Evolutionary conservation across 1,284 basidiomycete genomes (phyloP).

Genomic region (Melampsora larici-populina): DNA sequence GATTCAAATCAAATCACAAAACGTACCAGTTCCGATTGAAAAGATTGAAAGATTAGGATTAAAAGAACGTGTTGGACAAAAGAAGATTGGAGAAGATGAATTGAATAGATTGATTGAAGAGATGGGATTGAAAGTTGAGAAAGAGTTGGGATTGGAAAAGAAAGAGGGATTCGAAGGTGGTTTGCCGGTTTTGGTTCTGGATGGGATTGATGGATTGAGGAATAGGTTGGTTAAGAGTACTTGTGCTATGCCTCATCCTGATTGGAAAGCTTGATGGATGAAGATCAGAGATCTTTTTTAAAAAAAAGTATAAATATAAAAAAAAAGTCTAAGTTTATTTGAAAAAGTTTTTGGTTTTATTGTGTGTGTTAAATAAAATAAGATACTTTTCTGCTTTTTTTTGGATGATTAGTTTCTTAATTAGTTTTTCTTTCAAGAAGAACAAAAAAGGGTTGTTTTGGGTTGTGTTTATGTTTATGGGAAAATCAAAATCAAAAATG

Average conservation of each 20-base stretch:
- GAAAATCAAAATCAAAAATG: too few relatives aligned
- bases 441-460: too few relatives aligned
- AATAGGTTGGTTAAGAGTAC: neutral
- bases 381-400: too few relatives aligned
- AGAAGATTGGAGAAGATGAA: neutral
- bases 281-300: too few relatives aligned
- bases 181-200: neutral
- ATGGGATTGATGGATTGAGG: neutral
- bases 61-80: neutral
- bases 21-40: conserved; percentile 16
- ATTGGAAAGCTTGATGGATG: neutral
- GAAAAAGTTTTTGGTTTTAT: too few relatives aligned
- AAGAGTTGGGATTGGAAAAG: neutral
- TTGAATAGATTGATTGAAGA: neutral
- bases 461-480: too few relatives aligned
- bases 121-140: neutral
- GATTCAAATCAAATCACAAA: conserved; percentile 49
- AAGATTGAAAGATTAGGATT: neutral
- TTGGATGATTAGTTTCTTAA: too few relatives aligned
- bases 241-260: neutral
- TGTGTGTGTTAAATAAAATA: too few relatives aligned
- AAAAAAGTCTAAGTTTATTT: too few relatives aligned
- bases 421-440: too few relatives aligned
- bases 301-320: too few relatives aligned
- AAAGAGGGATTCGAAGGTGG: neutral